phyloP scores from a whole-genome alignment of 2,329 filamentous ascomycete species.

The Penicillium brasilianum region DNA sequence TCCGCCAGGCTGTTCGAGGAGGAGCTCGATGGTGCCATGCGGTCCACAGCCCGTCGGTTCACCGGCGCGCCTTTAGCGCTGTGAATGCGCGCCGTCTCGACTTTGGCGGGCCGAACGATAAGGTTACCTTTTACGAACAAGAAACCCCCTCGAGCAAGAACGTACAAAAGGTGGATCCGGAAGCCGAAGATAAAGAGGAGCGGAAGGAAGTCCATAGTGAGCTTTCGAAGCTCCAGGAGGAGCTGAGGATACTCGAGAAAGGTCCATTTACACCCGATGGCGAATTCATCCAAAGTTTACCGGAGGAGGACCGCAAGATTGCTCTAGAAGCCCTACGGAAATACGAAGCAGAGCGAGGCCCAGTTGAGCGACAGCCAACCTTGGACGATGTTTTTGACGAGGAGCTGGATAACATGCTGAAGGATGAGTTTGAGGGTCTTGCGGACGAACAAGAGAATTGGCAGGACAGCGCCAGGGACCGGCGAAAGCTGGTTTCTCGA shows the following conservation, averaged over 20 bases:
- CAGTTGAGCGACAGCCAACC: conserved; percentile 29
- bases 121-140: conserved; percentile 52
- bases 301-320: conserved; percentile 48
- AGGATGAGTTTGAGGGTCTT: conserved; percentile 45
- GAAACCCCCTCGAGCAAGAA: conserved; percentile 42
- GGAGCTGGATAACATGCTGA: conserved; percentile 48
- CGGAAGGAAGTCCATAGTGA: conserved; percentile 44
- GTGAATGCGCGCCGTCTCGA: conserved; percentile 37
- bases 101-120: conserved; percentile 46
- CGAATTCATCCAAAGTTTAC: conserved; percentile 49
- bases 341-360: conserved; percentile 45
- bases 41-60: conserved; percentile 40
- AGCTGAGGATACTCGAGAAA: conserved; percentile 47
- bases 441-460: conserved; percentile 45
- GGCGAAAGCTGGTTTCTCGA: conserved; percentile 24
- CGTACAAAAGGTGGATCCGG: conserved; percentile 44
- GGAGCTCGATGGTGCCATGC: conserved; percentile 52
- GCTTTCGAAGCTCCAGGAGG: conserved; percentile 46
- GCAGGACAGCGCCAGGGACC: conserved; percentile 34
- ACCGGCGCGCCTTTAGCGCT: conserved; percentile 39
- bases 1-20: conserved; percentile 50
- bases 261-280: conserved; percentile 52
- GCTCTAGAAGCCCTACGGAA: conserved; percentile 50
- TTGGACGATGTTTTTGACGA: conserved; percentile 48
- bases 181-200: conserved; percentile 47